A percentile compares a stretch with the other conserved stretches of the same genome.
Conservation (phyloP, 139 green algal species). For the Micromonas commoda region DNA sequence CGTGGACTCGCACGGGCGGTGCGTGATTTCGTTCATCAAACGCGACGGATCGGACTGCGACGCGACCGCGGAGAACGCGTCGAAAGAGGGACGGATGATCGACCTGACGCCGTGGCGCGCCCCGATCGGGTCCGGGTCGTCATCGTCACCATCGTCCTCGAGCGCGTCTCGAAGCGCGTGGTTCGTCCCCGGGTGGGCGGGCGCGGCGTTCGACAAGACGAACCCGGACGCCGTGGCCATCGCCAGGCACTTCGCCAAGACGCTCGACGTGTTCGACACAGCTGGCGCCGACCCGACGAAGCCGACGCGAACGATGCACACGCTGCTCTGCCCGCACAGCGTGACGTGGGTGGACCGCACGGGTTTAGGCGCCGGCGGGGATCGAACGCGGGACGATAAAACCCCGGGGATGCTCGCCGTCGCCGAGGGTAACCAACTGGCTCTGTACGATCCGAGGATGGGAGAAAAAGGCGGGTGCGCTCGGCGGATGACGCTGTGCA, state of each 20-base stretch:
- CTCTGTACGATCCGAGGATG: neutral
- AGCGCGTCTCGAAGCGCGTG: no score
- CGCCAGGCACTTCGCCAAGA: neutral
- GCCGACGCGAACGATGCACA: neutral
- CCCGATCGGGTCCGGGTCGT: no score
- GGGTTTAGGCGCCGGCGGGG: neutral
- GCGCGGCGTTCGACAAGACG: neutral
- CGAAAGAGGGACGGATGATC: neutral
- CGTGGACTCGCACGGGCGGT: neutral
- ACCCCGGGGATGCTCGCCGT: neutral
- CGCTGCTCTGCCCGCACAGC: neutral
- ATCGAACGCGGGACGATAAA: neutral
- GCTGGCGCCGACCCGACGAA: neutral
- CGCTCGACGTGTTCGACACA: neutral
- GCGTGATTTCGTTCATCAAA: no score
- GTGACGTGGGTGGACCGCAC: neutral
- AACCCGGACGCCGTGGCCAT: neutral
- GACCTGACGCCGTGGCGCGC: no score
- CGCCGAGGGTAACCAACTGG: constrained; percentile 1
- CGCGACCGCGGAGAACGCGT: neutral
- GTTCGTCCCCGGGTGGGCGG: neutral
- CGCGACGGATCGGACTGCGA: no score
- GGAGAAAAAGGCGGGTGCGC: neutral
- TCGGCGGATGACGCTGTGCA: neutral
- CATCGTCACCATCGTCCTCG: no score